Evolutionary conservation across 2,329 filamentous ascomycete genomes (phyloP).

Genomic region (Ilyonectria robusta): DNA sequence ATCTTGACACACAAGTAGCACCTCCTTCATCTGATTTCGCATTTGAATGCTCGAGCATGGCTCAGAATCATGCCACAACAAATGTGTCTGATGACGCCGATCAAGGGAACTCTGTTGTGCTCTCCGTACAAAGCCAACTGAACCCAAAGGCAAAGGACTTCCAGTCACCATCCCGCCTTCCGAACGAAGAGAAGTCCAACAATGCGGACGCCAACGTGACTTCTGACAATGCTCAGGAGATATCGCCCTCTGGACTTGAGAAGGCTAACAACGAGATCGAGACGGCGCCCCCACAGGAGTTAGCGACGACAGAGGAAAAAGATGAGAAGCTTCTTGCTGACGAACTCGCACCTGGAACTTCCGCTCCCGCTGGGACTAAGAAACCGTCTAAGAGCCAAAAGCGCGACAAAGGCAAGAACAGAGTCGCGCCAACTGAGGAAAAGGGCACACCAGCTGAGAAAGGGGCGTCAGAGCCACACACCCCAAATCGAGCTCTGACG

Average conservation of each 20-base stretch:
- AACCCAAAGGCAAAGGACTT: constrained; percentile 41
- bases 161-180: constrained; percentile 38
- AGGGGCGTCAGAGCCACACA: constrained; percentile 25
- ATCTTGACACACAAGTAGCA: constrained; percentile 14
- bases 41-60: constrained; percentile 22
- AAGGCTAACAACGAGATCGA: constrained; percentile 18
- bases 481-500: constrained; percentile 25
- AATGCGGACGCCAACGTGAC: not conserved
- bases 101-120: not conserved
- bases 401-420: constrained; percentile 36
- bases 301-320: constrained; percentile 4
- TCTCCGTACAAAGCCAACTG: constrained; percentile 4
- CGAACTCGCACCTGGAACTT: not conserved
- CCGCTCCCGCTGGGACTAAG: constrained; percentile 18
- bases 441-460: not conserved
- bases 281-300: not conserved
- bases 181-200: not conserved
- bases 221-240: not conserved
- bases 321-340: constrained; percentile 11
- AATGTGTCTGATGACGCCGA: not conserved
- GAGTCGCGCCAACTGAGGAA: not conserved
- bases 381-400: constrained; percentile 36
- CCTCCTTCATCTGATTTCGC: constrained; percentile 34
- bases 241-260: constrained; percentile 1
- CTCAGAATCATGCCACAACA: not conserved